These are phyloP conservation scores for Phytomonas sp. DNA, from an alignment of 208 protist genomes.

Conservation along the genomic window DNA sequence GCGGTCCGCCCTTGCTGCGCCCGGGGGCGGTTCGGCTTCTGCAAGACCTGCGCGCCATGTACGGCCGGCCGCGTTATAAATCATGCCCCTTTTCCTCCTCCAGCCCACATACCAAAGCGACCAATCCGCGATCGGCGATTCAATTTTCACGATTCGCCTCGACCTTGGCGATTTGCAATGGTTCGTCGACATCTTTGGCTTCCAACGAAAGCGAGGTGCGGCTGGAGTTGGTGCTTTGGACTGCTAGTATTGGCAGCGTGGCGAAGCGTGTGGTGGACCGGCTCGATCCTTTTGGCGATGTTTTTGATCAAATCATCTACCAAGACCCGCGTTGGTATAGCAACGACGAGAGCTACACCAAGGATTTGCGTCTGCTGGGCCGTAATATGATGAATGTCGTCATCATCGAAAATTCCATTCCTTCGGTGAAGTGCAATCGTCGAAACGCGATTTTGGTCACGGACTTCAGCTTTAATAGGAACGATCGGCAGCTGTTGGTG, in stretches of 20 bases:
- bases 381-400: slow-evolving; percentile 57
- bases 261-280: slow-evolving; percentile 57
- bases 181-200: not conserved
- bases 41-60: slow-evolving; percentile 30
- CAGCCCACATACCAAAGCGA: not conserved
- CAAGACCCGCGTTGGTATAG: slow-evolving; percentile 83
- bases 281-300: slow-evolving; percentile 59
- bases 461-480: slow-evolving; percentile 67
- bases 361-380: slow-evolving; percentile 78
- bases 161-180: not conserved
- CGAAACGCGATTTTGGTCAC: slow-evolving; percentile 77
- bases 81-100: not conserved
- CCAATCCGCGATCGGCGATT: not conserved
- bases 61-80: slow-evolving; percentile 34
- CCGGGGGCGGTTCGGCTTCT: slow-evolving; percentile 62
- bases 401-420: slow-evolving; percentile 89
- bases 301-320: slow-evolving; percentile 82
- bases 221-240: slow-evolving; percentile 86
- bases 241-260: slow-evolving; percentile 69
- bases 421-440: slow-evolving; percentile 72
- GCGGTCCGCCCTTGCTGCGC: slow-evolving; percentile 49
- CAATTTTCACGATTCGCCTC: not conserved
- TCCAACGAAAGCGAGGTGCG: slow-evolving; percentile 22
- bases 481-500: slow-evolving; percentile 65
- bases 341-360: slow-evolving; percentile 67